Evolutionary conservation across 805 yeast genomes (phyloP).

Genomic region (Ogataea methanolica): DNA sequence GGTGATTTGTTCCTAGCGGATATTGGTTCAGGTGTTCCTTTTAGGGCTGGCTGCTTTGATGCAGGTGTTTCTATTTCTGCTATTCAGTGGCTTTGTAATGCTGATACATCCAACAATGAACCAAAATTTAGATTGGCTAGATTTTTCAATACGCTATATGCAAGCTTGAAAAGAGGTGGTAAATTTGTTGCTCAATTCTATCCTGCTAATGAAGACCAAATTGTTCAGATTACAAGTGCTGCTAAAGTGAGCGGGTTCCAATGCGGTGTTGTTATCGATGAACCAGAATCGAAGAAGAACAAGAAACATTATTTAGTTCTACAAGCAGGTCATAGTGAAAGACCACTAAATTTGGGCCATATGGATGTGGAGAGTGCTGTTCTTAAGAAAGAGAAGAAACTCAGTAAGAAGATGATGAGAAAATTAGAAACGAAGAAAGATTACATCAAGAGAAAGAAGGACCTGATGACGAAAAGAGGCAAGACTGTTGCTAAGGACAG

Average conservation of each 20-base stretch:
- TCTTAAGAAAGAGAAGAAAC: slow-evolving; percentile 31
- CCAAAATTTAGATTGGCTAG: slow-evolving; percentile 77
- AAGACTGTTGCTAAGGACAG: slow-evolving; percentile 85
- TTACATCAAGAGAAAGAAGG: slow-evolving; percentile 87
- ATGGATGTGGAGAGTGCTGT: slow-evolving; percentile 71
- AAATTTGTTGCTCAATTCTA: slow-evolving; percentile 97
- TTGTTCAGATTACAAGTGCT: slow-evolving; percentile 68
- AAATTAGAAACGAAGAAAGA: slow-evolving; percentile 72
- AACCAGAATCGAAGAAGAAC: slow-evolving; percentile 87
- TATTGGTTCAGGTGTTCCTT: slow-evolving; percentile 92
- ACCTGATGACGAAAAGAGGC: slow-evolving; percentile 87
- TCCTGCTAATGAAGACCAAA: slow-evolving; percentile 86
- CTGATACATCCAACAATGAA: slow-evolving; percentile 76
- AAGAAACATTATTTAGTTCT: slow-evolving; percentile 87
- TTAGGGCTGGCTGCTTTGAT: slow-evolving; percentile 93
- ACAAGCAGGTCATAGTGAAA: slow-evolving; percentile 78
- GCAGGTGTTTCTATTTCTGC: slow-evolving; percentile 95
- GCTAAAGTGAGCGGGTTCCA: slow-evolving; percentile 95
- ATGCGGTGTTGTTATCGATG: slow-evolving; percentile 92
- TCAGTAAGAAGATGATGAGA: slow-evolving; percentile 45
- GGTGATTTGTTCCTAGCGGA: slow-evolving; percentile 92
- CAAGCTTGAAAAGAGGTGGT: slow-evolving; percentile 87
- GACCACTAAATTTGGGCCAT: slow-evolving; percentile 71
- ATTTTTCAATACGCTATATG: slow-evolving; percentile 85
- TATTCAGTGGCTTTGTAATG: slow-evolving; percentile 97